Evolutionary conservation across 441 rosid species (phyloP), one percentile per base, ranked within the genome.

Genomic region (Hura crepitans): DNA sequence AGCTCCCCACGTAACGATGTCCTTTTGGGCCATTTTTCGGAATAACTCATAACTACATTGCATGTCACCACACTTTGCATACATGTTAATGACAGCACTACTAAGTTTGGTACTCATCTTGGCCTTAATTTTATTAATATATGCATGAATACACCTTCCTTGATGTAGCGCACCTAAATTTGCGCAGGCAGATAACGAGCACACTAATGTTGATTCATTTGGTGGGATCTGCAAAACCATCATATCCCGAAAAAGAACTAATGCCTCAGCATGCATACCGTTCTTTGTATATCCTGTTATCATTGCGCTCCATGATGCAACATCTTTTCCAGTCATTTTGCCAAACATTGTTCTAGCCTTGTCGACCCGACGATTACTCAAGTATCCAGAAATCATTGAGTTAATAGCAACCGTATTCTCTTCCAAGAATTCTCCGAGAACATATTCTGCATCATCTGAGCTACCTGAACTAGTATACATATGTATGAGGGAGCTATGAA

Each of bases 1-100:
- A 27, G 62, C 65, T 69, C 72, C 72, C 72, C 72, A 57, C 0
- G 72, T 58, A 30, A 69, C 72, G 30, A 57, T 27, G 45, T 69
- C 72, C 47, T 63, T 58, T 9, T 27, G 13, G 1, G 65, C 12
- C 30, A 20, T 43, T 28, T 69, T 58, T 33, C 23, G 72, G 35
- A 68, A 68, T 17, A 56, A 56, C 43, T 56, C 56, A 46, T 58
- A 69, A 22, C 72, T 46, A 69, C 45, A 69, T 50, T 69, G 20
- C 6, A 58, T 58, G 55, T 62, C 62, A 31, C 72, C 57, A 30
- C 57, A 58, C 65, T 58, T 69, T 1, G 55, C 72, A 58, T 69
- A 69, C 65, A 69, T 58, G 45, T 58, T 43, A 31, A 58, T 58
- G 31, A 69, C 65, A n/a, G 72, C 65, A 30, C 65, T 69, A 4